These are phyloP conservation scores for Linaria vulgaris DNA, from an alignment of 257 asterid genomes.

Conservation along the genomic window DNA sequence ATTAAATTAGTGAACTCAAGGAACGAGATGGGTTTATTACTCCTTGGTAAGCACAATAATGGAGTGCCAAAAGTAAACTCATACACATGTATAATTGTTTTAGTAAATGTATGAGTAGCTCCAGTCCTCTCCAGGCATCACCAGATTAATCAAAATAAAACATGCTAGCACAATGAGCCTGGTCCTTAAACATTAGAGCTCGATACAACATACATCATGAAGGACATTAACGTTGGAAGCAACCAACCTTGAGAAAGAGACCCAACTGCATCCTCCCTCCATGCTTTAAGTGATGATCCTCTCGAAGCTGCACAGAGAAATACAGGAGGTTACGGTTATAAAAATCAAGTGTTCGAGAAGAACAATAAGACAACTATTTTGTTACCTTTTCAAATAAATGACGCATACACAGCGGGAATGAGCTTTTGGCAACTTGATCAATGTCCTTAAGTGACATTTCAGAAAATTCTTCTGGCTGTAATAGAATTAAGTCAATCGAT, in stretches of 20 bases:
- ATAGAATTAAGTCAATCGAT: constrained; percentile 32
- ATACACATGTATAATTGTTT: not conserved
- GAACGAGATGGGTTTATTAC: constrained; percentile 7
- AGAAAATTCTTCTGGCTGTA: constrained; percentile 69
- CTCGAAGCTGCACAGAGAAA: constrained; percentile 65
- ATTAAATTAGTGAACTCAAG: constrained; percentile 19
- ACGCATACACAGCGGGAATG: constrained; percentile 99
- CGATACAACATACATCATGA: constrained; percentile 4
- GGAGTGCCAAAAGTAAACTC: not conserved
- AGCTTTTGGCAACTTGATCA: constrained; percentile 82
- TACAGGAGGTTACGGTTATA: constrained; percentile 12
- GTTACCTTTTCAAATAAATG: constrained; percentile 86
- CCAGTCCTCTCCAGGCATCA: not conserved
- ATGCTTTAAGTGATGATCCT: constrained; percentile 98
- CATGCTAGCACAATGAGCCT: constrained; percentile 6
- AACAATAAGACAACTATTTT: constrained; percentile 7
- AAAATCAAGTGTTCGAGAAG: not conserved
- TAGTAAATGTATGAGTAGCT: too few species aligned
- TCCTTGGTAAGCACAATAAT: constrained; percentile 5
- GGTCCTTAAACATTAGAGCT: constrained; percentile 15
- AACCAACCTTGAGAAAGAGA: constrained; percentile 84
- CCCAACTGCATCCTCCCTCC: constrained; percentile 98
- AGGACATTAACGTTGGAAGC: not conserved
- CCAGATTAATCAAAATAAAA: constrained; percentile 9
- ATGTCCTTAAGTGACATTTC: constrained; percentile 80